Conservation (phyloP, 805 yeast species). For the Metschnikowia aberdeeniae region DNA sequence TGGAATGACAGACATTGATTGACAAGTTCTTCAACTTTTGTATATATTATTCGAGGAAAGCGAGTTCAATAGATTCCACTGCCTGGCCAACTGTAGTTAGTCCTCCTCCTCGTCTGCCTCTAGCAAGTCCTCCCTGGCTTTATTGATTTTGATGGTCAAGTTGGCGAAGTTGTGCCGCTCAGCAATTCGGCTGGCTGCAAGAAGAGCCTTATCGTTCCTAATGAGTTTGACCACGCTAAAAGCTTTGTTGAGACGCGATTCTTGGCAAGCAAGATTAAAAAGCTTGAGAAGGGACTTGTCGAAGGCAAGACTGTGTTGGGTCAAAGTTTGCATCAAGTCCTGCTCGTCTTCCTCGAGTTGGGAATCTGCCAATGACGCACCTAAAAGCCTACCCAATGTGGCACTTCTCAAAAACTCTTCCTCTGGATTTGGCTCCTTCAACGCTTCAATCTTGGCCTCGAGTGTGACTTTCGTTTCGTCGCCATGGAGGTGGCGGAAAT, state of each 20-base stretch:
- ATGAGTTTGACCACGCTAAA: conserved; percentile 64
- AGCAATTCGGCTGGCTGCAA: conserved; percentile 82
- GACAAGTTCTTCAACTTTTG: not conserved
- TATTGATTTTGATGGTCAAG: conserved; percentile 35
- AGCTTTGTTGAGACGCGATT: conserved; percentile 61
- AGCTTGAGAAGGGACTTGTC: conserved; percentile 78
- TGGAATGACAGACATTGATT: not conserved
- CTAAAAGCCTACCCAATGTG: conserved; percentile 57
- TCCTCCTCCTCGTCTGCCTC: conserved; percentile 14
- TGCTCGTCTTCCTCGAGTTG: conserved; percentile 32
- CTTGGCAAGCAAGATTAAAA: conserved; percentile 70
- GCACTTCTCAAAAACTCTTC: conserved; percentile 60
- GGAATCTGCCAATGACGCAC: conserved; percentile 42
- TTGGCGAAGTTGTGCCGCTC: conserved; percentile 49
- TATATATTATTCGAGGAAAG: conserved; percentile 1
- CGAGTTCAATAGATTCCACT: conserved; percentile 1
- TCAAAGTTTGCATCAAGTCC: conserved; percentile 47
- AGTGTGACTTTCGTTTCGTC: conserved; percentile 22
- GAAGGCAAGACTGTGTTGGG: conserved; percentile 50
- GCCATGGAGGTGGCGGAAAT: conserved; percentile 19
- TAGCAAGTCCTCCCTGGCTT: conserved; percentile 34
- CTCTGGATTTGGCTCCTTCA: conserved; percentile 44
- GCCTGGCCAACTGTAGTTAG: not conserved
- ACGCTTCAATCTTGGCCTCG: conserved; percentile 17
- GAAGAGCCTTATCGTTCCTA: conserved; percentile 71